Base-by-base conservation (phyloP, 805 yeast species). In the Saturnispora bothae region DNA sequence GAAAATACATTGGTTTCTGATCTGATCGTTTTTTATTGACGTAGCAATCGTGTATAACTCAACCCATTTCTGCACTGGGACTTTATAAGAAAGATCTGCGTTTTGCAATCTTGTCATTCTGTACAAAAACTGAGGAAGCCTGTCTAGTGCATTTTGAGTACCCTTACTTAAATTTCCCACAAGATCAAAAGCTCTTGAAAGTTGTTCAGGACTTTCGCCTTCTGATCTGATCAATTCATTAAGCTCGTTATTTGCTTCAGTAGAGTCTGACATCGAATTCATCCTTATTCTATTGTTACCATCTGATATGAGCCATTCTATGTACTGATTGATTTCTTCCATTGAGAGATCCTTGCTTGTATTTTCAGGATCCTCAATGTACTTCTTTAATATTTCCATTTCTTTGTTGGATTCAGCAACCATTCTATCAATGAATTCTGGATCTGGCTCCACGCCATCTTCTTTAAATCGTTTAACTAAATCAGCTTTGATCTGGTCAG, bases 31-130 rank as follows among this genome's bases (percentile, higher is more conserved):
- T 5, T 60, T 52, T 1, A 69, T 38, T 33, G 60, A 56, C 27
- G 68, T 64, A 0, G 71, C 55, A 4, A 66, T 34, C 29, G 64
- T 65, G 44, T 68, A 71, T 2, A 63, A 46, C n/a, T 56, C 43
- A 0, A 54, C 57, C 32, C 59, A 44, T 33, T 57, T 53, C 6
- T 64, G 68, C 4, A 68, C 38, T 1, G 66, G 54, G 2, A 64
- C 39, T n/a, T 38, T 34, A 6, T 42, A 33, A 8, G 43, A 34
- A 18, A 52, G 22, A 4, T 51, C 50, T 1, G 31, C 15, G 32
- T 52, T 50, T 7, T 36, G 40, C 4, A 50, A 21, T 18, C 41
- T 39, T 18, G 43, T 46, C 27, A 57, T 36, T n/a, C 47, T 29
- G 28, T 39, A 31, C 5, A 57, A 33, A 35, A 57, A 51, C 5